A percentile compares a stretch with the other conserved stretches of the same genome.
phyloP scores from a whole-genome alignment of 1,139 yeast genomes.

The Wickerhamomyces sp. region DNA sequence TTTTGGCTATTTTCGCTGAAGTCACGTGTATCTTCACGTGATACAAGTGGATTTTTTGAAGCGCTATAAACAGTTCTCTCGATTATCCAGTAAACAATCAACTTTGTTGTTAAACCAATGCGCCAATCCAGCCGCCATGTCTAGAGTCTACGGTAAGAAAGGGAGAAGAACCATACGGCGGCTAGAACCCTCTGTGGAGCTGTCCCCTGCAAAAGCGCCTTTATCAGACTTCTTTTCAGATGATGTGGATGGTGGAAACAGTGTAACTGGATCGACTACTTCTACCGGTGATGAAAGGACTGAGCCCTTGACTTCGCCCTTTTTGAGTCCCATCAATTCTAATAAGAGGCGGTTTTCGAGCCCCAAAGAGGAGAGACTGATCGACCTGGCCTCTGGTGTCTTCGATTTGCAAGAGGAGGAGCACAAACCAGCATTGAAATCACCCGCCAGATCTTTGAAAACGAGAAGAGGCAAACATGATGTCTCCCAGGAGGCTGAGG shows the following conservation, averaged over 20 bases:
- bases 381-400: neutral
- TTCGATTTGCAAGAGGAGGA: slow-evolving; percentile 3
- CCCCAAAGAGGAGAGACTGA: neutral
- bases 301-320: neutral
- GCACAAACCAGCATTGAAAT: too few relatives aligned
- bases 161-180: slow-evolving; percentile 1
- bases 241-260: neutral
- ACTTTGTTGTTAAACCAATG: too few relatives aligned
- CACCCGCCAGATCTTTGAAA: neutral
- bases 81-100: too few relatives aligned
- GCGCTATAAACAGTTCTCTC: too few relatives aligned
- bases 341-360: slow-evolving; percentile 1
- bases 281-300: slow-evolving; percentile 3
- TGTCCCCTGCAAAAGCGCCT: slow-evolving; percentile 5
- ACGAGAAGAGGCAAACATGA: too few relatives aligned
- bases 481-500: neutral
- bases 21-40: too few relatives aligned
- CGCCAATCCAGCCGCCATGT: too few relatives aligned
- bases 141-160: slow-evolving; percentile 11
- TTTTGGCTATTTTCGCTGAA: too few relatives aligned
- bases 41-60: too few relatives aligned
- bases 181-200: slow-evolving; percentile 7
- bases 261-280: too few relatives aligned
- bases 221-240: neutral
- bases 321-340: neutral